These are phyloP conservation scores for Phialocephala sp. DNA, from an alignment of 2,329 filamentous ascomycete genomes.

Conservation along the genomic window DNA sequence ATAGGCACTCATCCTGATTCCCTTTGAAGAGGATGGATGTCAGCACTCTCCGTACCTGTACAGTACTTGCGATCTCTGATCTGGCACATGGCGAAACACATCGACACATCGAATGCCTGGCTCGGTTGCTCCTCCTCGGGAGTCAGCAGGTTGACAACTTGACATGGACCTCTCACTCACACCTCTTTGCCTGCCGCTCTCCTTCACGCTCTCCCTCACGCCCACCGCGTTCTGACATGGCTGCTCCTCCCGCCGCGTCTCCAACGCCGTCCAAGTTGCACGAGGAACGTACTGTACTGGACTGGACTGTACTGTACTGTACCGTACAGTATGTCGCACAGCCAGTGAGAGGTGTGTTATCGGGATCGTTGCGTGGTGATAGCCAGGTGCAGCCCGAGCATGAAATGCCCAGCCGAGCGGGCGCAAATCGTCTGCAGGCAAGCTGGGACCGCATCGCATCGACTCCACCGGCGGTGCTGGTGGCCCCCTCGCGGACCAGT, in stretches of 20 bases:
- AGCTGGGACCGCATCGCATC: too few species aligned
- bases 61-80: background rate
- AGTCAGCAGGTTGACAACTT: background rate
- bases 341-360: background rate
- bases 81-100: background rate
- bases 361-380: background rate
- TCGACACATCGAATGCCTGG: background rate
- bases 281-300: too few species aligned
- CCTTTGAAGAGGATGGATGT: background rate
- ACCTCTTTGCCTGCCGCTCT: too few species aligned
- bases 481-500: too few species aligned
- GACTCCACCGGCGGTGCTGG: too few species aligned
- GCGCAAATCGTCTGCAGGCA: background rate
- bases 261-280: background rate
- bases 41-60: constrained; percentile 1
- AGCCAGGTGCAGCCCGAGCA: background rate
- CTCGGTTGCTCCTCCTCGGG: background rate
- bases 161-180: background rate
- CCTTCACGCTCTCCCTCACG: too few species aligned
- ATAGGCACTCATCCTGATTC: background rate
- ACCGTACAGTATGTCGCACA: too few species aligned
- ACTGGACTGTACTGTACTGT: too few species aligned
- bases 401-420: background rate
- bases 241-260: background rate
- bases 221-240: background rate